These are phyloP conservation scores for Trichoderma oligosporum DNA, from an alignment of 2,329 filamentous ascomycete species.

Conservation along the genomic window DNA sequence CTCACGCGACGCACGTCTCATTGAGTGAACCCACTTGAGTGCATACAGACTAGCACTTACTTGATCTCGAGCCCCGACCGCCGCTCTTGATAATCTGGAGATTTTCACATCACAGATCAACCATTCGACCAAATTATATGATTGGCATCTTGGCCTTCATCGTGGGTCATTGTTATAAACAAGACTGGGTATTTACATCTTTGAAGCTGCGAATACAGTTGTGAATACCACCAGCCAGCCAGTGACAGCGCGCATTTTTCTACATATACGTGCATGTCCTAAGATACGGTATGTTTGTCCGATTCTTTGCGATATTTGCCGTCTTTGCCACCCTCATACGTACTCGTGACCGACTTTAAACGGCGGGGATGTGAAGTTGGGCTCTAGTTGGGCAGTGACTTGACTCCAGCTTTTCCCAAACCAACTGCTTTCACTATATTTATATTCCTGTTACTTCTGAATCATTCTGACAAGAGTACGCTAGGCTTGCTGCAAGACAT, in stretches of 20 bases:
- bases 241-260: background rate
- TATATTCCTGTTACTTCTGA: background rate
- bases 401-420: background rate
- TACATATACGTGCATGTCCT: background rate
- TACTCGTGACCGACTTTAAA: slow-evolving; percentile 15
- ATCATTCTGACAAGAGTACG: background rate
- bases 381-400: slow-evolving; percentile 14
- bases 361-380: slow-evolving; percentile 14
- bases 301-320: slow-evolving; percentile 14
- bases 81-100: slow-evolving; percentile 16
- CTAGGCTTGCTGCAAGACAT: background rate
- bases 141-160: background rate
- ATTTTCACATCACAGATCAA: slow-evolving; percentile 13
- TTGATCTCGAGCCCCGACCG: slow-evolving; percentile 16
- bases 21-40: slow-evolving; percentile 14
- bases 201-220: background rate
- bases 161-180: background rate
- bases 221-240: background rate
- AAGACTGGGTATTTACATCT: background rate
- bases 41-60: slow-evolving; percentile 15
- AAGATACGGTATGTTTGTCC: background rate
- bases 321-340: slow-evolving; percentile 4
- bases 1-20: slow-evolving; percentile 15
- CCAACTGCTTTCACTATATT: background rate
- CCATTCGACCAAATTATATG: background rate